Percentiles rank a stretch among this genome's conserved stretches.
Conservation (phyloP, 495 filamentous ascomycete species). For the Talaromyces trachyspermus region DNA sequence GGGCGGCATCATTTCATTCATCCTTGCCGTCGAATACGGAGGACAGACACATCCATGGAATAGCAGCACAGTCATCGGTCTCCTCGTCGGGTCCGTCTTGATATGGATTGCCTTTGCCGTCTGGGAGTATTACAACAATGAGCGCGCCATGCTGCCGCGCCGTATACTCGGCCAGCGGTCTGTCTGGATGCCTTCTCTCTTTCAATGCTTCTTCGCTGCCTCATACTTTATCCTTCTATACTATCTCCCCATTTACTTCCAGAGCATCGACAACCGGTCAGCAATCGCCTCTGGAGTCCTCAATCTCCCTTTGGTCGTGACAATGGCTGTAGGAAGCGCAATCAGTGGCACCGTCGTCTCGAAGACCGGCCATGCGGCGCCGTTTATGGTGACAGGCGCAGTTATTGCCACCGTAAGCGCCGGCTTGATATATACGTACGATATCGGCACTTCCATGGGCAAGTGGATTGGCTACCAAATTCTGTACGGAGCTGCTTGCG, state of each 20-base stretch:
- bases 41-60: slow-evolving; percentile 29
- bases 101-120: slow-evolving; percentile 16
- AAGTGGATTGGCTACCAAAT: slow-evolving; percentile 60
- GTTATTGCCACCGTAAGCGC: slow-evolving; percentile 52
- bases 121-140: slow-evolving; percentile 5
- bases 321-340: slow-evolving; percentile 22
- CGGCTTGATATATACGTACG: slow-evolving; percentile 55
- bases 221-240: slow-evolving; percentile 45
- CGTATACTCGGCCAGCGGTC: slow-evolving; percentile 35
- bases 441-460: slow-evolving; percentile 28
- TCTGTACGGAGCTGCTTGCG: slow-evolving; percentile 15
- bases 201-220: slow-evolving; percentile 45
- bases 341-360: slow-evolving; percentile 45
- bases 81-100: slow-evolving; percentile 26
- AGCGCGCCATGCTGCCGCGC: slow-evolving; percentile 20
- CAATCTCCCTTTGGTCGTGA: slow-evolving; percentile 29
- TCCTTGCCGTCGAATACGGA: slow-evolving; percentile 38
- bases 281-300: slow-evolving; percentile 53
- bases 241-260: slow-evolving; percentile 39
- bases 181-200: slow-evolving; percentile 41
- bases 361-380: slow-evolving; percentile 58
- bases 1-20: slow-evolving; percentile 27
- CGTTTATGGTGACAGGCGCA: slow-evolving; percentile 49
- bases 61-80: slow-evolving; percentile 24
- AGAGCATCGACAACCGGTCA: slow-evolving; percentile 28